These are phyloP conservation scores for Dendrobium chrysotoxum DNA, from an alignment of 106 monocot species.

Conservation along the genomic window DNA sequence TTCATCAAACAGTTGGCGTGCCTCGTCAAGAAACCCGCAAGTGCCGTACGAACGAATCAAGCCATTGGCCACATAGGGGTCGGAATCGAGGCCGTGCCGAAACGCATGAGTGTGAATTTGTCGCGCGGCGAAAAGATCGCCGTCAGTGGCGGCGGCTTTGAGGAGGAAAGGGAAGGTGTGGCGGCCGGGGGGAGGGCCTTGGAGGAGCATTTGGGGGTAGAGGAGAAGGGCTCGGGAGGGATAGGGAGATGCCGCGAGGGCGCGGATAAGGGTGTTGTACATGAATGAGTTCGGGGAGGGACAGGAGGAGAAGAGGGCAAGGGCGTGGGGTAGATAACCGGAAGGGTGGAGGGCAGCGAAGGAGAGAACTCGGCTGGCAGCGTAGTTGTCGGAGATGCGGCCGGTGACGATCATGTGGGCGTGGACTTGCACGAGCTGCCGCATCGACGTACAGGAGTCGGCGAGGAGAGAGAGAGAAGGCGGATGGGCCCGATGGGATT, in stretches of 20 bases:
- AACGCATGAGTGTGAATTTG: slow-evolving; percentile 55
- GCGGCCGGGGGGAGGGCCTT: slow-evolving; percentile 31
- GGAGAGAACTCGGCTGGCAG: slow-evolving; percentile 53
- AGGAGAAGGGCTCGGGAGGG: slow-evolving; percentile 37
- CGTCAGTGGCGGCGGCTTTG: slow-evolving; percentile 38
- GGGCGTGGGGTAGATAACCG: slow-evolving; percentile 37
- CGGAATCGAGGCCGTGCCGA: slow-evolving; percentile 34
- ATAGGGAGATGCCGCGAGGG: slow-evolving; percentile 29
- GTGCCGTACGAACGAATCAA: slow-evolving; percentile 37
- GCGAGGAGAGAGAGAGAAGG: slow-evolving; percentile 56
- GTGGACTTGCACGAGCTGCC: slow-evolving; percentile 54
- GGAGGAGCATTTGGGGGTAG: slow-evolving; percentile 32
- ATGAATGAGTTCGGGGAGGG: slow-evolving; percentile 70
- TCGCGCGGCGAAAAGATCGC: background rate
- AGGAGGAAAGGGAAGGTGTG: slow-evolving; percentile 89
- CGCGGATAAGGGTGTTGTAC: slow-evolving; percentile 77
- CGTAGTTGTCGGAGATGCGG: slow-evolving; percentile 71
- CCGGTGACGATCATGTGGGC: slow-evolving; percentile 71
- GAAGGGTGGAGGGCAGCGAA: slow-evolving; percentile 37
- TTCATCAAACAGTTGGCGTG: slow-evolving; percentile 53
- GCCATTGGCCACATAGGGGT: slow-evolving; percentile 46
- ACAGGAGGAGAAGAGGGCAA: slow-evolving; percentile 41
- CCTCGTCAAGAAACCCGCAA: slow-evolving; percentile 17
- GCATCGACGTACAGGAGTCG: slow-evolving; percentile 53
- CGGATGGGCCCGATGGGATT: background rate